Evolutionary conservation across 331 rosid genomes (phyloP).

Genomic region (Pyrus hybrid): DNA sequence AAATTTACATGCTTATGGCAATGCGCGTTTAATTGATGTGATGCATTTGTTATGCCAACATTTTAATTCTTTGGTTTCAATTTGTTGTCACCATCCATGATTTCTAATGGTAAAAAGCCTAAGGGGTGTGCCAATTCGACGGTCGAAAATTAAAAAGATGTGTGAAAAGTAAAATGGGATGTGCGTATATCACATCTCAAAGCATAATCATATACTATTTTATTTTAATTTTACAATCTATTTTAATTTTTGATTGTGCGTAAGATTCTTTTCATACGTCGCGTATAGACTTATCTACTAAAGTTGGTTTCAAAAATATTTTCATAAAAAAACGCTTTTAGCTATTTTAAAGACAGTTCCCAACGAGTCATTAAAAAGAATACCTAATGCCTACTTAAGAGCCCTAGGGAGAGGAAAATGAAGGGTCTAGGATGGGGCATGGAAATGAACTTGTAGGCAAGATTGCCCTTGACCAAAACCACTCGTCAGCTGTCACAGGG

Average conservation of each 20-base stretch:
- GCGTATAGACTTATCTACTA: neutral
- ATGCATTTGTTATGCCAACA: neutral
- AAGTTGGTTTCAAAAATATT: too few relatives aligned
- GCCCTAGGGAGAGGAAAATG: neutral
- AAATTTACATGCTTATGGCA: slow-evolving; percentile 1
- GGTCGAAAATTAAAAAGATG: too few relatives aligned
- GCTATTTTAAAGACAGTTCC: accelerated
- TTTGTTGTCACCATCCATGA: neutral
- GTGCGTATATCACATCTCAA: too few relatives aligned
- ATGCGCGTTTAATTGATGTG: neutral
- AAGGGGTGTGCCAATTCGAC: too few relatives aligned
- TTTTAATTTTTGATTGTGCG: neutral
- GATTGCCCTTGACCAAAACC: neutral
- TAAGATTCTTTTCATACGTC: neutral
- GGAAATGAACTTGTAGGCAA: neutral
- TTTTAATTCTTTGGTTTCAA: neutral
- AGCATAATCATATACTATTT: neutral
- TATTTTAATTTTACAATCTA: neutral
- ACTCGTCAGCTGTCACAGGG: neutral
- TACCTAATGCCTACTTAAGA: neutral
- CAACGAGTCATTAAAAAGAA: neutral
- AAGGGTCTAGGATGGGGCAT: neutral
- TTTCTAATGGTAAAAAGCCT: neutral
- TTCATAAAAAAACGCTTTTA: too few relatives aligned
- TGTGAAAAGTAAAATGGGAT: too few relatives aligned